phyloP scores from a whole-genome alignment of 805 yeast species.

The Ogataea methylovora region DNA sequence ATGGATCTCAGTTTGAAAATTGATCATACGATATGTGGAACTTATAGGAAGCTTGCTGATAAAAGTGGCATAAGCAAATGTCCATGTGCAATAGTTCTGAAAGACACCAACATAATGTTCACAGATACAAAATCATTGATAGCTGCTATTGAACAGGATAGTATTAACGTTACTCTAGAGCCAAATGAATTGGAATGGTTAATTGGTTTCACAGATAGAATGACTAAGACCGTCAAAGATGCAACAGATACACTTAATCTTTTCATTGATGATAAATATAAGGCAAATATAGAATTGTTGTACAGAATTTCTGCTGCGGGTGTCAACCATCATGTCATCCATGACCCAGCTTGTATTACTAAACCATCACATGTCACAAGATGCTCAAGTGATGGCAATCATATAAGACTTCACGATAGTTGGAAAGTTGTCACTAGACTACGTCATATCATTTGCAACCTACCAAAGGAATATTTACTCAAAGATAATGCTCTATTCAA shows the following conservation, averaged over 20 bases:
- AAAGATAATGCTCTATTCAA: constrained; percentile 25
- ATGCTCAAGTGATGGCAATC: constrained; percentile 46
- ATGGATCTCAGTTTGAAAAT: constrained; percentile 4
- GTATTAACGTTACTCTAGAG: constrained; percentile 10
- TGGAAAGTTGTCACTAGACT: constrained; percentile 83
- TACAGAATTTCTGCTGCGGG: constrained; percentile 35
- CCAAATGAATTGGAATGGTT: constrained; percentile 17
- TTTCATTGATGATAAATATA: constrained; percentile 6
- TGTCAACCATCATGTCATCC: constrained; percentile 41
- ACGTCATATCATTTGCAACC: constrained; percentile 57
- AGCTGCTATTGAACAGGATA: constrained; percentile 6
- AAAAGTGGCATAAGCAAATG: background rate
- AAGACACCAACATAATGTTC: background rate
- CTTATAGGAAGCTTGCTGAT: background rate
- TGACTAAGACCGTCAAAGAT: constrained; percentile 6
- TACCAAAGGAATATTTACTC: constrained; percentile 48
- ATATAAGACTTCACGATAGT: constrained; percentile 71
- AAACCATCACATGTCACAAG: constrained; percentile 80
- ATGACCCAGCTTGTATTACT: constrained; percentile 86
- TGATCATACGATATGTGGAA: background rate
- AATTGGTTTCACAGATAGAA: constrained; percentile 3
- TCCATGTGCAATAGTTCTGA: background rate
- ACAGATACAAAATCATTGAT: background rate
- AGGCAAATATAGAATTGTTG: constrained; percentile 30
- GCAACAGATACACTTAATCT: constrained; percentile 4